These are phyloP conservation scores for Quercus berberidifolia DNA, from an alignment of 306 rosid genomes.

Conservation along the genomic window DNA sequence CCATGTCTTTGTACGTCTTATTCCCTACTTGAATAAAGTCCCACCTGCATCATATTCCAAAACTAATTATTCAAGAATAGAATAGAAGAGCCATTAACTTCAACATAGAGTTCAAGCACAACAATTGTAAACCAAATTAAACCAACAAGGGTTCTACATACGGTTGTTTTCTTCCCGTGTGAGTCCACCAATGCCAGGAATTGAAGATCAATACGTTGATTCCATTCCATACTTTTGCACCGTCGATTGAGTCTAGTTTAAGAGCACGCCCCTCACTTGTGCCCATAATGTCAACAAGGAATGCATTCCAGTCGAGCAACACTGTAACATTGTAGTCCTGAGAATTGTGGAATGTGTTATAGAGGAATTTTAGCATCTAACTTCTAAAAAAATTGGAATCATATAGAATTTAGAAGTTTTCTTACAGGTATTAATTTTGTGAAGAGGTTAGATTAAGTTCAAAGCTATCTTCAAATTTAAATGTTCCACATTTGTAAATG, in stretches of 20 bases:
- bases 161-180: slow-evolving; percentile 45
- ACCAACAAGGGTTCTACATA: not conserved
- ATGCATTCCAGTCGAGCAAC: slow-evolving; percentile 34
- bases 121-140: not conserved
- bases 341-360: not conserved
- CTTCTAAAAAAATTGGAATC: too few relatives aligned
- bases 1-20: slow-evolving; percentile 42
- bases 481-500: too few relatives aligned
- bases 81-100: too few relatives aligned
- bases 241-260: slow-evolving; percentile 30
- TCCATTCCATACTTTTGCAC: slow-evolving; percentile 29
- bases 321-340: slow-evolving; percentile 30
- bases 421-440: too few relatives aligned
- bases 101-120: not conserved
- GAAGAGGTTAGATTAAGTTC: too few relatives aligned
- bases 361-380: too few relatives aligned
- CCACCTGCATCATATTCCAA: slow-evolving; percentile 40
- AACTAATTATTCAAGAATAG: not conserved
- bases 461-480: too few relatives aligned
- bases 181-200: slow-evolving; percentile 62
- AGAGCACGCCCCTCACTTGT: slow-evolving; percentile 27
- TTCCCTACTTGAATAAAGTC: slow-evolving; percentile 53
- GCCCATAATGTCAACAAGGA: slow-evolving; percentile 34
- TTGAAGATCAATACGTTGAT: slow-evolving; percentile 38
- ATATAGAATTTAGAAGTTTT: too few relatives aligned